Evolutionary conservation across 2,329 filamentous ascomycete species (phyloP), one percentile per base, ranked within the genome.

Genomic region (Leptographium wingfieldii): DNA sequence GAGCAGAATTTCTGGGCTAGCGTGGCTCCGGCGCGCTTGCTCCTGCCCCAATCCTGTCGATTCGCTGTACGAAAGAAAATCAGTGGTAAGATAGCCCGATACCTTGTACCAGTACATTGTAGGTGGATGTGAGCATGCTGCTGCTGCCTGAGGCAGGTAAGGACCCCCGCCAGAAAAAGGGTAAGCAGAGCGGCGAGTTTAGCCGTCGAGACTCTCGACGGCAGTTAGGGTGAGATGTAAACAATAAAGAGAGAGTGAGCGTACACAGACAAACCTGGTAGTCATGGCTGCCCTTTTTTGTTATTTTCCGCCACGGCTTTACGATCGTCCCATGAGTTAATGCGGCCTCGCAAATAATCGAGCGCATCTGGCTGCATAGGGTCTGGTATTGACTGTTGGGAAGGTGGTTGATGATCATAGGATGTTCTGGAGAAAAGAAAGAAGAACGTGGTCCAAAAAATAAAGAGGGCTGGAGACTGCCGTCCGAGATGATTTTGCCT

Each of bases 11-110:
- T 35, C 59, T 55, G 51, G 61, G 43, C 56, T 62, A 64, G 62
- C 62, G 62, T 59, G 52, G 62, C 57, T 63, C 61, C 56, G 61
- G 62, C 62, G 60, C 58, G 60, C 55, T 56, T 59, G 62, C 60
- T 58, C 60, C 55, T 61, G 52, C 59, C 59, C 59, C 55, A 49
- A 49, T 49, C 56, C 43, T 14, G 22, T 58, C 29, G 56, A 25
- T 58, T 54, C 51, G 9, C 56, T 57, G 56, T 22, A 58, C 31
- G 46, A 53, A 29, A 25, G 43, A 27, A 48, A 31, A 33, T 22
- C 33, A 33, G n/a, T 40, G 12, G 51, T 14, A 16, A 33, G 49
- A 35, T 48, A 27, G 35, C 31, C 10, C 14, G 51, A 54, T 33
- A 31, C 57, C 57, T 59, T 59, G 58, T 59, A 59, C 58, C 58